Percentiles rank a stretch among this genome's conserved stretches.
Evolutionary conservation across 371 early-diverging fungal species (phyloP).

Genomic region (Syncephalastrum monosporum): DNA sequence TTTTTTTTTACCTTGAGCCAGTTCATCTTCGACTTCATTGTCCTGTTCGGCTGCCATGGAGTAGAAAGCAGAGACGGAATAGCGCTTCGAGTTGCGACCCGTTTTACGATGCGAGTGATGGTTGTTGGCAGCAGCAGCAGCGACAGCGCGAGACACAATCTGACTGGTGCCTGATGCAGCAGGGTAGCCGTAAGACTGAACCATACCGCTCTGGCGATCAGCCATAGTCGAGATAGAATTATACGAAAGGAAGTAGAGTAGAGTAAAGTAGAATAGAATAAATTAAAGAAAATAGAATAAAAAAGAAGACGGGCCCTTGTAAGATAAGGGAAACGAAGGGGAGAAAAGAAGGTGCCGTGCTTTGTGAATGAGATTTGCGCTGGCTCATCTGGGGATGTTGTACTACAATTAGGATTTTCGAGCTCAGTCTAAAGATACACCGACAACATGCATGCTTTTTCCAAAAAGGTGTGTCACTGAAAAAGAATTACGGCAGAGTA

Average conservation of each 20-base stretch:
- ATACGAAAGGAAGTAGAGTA: background rate
- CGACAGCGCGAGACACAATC: conserved; percentile 45
- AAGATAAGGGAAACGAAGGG: conserved; percentile 1
- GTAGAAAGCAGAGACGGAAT: conserved; percentile 89
- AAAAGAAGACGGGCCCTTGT: background rate
- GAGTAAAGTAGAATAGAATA: conserved; percentile 2
- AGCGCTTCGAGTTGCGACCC: conserved; percentile 58
- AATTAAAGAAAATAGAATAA: background rate
- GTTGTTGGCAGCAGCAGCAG: conserved; percentile 46
- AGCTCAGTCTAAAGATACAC: too few relatives aligned
- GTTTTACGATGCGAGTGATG: conserved; percentile 32
- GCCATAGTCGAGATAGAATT: conserved; percentile 19
- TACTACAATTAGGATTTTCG: too few relatives aligned
- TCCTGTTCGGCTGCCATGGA: conserved; percentile 97
- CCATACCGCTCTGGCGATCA: conserved; percentile 42
- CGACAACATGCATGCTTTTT: too few relatives aligned
- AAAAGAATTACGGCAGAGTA: too few relatives aligned
- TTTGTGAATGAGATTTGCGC: too few relatives aligned
- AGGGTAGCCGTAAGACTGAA: conserved; percentile 48
- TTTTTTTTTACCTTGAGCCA: conserved; percentile 55
- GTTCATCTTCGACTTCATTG: conserved; percentile 92
- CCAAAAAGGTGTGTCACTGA: too few relatives aligned
- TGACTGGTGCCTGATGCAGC: conserved; percentile 20
- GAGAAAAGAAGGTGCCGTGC: background rate
- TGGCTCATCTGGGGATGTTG: too few relatives aligned